These are phyloP conservation scores for Solanum piurae DNA, from an alignment of 257 asterid species.

Conservation along the genomic window DNA sequence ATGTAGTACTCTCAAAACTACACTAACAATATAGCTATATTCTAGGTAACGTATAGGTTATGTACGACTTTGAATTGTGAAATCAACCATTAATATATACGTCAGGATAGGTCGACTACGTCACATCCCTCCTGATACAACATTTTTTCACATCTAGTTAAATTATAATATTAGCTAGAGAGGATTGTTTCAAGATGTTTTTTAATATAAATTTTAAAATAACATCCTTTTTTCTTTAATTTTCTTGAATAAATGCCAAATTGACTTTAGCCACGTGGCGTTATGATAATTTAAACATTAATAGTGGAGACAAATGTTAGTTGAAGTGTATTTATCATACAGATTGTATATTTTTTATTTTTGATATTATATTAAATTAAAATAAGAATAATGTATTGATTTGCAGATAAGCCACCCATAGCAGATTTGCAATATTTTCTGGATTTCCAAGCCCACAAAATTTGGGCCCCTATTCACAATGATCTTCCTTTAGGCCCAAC, in stretches of 20 bases:
- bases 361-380: neutral
- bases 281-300: neutral
- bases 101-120: neutral
- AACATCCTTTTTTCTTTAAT: no score
- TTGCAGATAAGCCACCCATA: constrained; percentile 85
- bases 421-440: constrained; percentile 61
- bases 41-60: neutral
- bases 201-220: no score
- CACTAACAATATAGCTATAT: neutral
- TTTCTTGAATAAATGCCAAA: neutral
- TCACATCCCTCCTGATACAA: neutral
- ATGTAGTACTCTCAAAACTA: neutral
- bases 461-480: constrained; percentile 81
- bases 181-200: neutral
- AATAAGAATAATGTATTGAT: neutral
- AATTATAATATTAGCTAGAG: neutral
- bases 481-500: constrained; percentile 73
- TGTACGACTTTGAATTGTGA: neutral
- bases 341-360: neutral
- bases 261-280: neutral
- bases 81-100: neutral
- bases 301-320: neutral
- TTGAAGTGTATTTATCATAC: neutral
- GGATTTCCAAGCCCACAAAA: constrained; percentile 72
- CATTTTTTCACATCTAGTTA: no score